phyloP scores from a whole-genome alignment of 495 filamentous ascomycete species.

The Neurospora sp. region DNA sequence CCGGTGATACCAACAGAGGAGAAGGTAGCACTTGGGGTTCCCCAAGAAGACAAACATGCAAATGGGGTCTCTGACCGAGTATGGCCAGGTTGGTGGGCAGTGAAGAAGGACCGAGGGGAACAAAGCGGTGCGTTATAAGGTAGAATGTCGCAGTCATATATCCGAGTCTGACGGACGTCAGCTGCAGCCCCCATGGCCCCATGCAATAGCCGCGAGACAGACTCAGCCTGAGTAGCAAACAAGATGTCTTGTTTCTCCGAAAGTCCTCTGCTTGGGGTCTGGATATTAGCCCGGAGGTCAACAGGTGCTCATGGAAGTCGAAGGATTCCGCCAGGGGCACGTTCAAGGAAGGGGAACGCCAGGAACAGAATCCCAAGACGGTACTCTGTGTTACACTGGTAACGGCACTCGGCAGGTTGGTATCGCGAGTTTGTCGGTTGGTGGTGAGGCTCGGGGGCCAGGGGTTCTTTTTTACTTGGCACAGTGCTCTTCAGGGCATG shows the following conservation, averaged over 20 bases:
- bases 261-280: neutral
- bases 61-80: neutral
- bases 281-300: neutral
- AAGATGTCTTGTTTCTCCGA: neutral
- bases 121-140: neutral
- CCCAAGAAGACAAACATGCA: neutral
- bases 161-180: neutral
- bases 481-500: too few species aligned
- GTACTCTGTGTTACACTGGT: neutral
- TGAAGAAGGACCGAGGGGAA: neutral
- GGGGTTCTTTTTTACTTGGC: neutral
- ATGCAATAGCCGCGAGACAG: neutral
- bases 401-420: neutral
- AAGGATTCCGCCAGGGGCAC: neutral
- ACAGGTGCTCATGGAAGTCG: neutral
- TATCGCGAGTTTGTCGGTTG: neutral
- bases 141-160: neutral
- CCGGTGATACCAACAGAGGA: neutral
- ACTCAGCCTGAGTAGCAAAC: neutral
- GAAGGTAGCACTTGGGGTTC: neutral
- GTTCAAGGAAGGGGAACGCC: neutral
- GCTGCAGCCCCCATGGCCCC: neutral
- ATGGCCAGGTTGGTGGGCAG: neutral
- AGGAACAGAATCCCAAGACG: neutral
- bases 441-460: neutral